These are phyloP conservation scores for Harringtonia lauricola DNA, from an alignment of 2,329 filamentous ascomycete species.

Conservation along the genomic window DNA sequence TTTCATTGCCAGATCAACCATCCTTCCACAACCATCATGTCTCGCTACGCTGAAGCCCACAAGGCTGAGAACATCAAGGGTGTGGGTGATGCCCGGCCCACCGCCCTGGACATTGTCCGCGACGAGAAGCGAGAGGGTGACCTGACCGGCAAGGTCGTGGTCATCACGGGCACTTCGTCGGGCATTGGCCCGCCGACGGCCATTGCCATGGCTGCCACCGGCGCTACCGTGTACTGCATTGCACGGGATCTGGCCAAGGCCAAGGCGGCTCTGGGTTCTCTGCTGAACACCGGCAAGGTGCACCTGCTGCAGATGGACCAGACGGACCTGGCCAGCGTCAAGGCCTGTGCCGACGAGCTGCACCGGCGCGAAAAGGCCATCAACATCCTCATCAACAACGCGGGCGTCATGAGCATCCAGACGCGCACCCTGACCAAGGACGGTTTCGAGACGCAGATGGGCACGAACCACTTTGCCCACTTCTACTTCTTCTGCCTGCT, in stretches of 20 bases:
- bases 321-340: slow-evolving; percentile 20
- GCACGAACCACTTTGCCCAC: slow-evolving; percentile 38
- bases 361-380: slow-evolving; percentile 13
- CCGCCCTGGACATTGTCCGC: slow-evolving; percentile 22
- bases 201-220: slow-evolving; percentile 27
- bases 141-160: slow-evolving; percentile 22
- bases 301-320: slow-evolving; percentile 22
- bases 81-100: slow-evolving; percentile 24
- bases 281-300: slow-evolving; percentile 18
- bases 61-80: slow-evolving; percentile 13
- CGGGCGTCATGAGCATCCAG: slow-evolving; percentile 29
- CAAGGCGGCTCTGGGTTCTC: slow-evolving; percentile 17
- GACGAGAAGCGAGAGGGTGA: slow-evolving; percentile 24
- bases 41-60: slow-evolving; percentile 12
- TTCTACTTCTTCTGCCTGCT: slow-evolving; percentile 41
- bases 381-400: slow-evolving; percentile 29
- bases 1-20: neutral
- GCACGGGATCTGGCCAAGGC: slow-evolving; percentile 29
- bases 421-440: slow-evolving; percentile 24
- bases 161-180: slow-evolving; percentile 27
- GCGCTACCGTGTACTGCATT: slow-evolving; percentile 30
- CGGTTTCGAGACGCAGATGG: slow-evolving; percentile 39
- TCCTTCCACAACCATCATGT: neutral
- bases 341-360: slow-evolving; percentile 20
- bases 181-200: slow-evolving; percentile 30